Evolutionary conservation across 495 filamentous ascomycete genomes (phyloP).

Genomic region (Cladorrhinum samala): DNA sequence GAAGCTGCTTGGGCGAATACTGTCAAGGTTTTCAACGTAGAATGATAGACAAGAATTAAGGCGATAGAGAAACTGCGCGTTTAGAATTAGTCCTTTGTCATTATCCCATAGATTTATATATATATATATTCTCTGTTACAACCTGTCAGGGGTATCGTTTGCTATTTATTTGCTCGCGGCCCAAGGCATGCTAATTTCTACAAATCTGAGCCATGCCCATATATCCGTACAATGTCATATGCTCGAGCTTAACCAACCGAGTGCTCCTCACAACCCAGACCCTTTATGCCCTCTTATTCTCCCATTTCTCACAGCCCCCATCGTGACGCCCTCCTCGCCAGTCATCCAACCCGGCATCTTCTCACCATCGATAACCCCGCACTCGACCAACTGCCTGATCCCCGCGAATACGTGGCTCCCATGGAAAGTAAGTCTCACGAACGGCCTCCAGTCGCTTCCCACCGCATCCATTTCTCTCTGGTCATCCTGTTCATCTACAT

Average conservation of each 20-base stretch:
- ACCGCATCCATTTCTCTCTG: slow-evolving; percentile 24
- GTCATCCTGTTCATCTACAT: slow-evolving; percentile 17
- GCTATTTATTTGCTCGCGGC: too few species aligned
- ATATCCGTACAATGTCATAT: background rate
- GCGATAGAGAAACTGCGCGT: background rate
- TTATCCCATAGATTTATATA: too few species aligned
- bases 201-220: background rate
- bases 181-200: too few species aligned
- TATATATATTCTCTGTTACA: too few species aligned
- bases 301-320: slow-evolving; percentile 59
- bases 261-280: slow-evolving; percentile 33
- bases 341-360: slow-evolving; percentile 89
- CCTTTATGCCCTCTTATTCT: slow-evolving; percentile 48
- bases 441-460: slow-evolving; percentile 52
- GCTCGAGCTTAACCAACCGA: background rate
- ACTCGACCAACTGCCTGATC: slow-evolving; percentile 66
- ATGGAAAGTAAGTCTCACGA: slow-evolving; percentile 59
- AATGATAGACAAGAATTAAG: slow-evolving; percentile 29
- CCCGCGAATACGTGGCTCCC: slow-evolving; percentile 79
- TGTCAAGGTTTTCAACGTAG: slow-evolving; percentile 70
- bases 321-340: slow-evolving; percentile 73
- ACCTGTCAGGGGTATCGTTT: background rate
- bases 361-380: slow-evolving; percentile 64
- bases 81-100: background rate
- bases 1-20: slow-evolving; percentile 87